Percentiles rank a stretch among this genome's conserved stretches.
These are phyloP conservation scores for Immersiella caudata DNA, from an alignment of 495 filamentous ascomycete genomes.

Conservation along the genomic window DNA sequence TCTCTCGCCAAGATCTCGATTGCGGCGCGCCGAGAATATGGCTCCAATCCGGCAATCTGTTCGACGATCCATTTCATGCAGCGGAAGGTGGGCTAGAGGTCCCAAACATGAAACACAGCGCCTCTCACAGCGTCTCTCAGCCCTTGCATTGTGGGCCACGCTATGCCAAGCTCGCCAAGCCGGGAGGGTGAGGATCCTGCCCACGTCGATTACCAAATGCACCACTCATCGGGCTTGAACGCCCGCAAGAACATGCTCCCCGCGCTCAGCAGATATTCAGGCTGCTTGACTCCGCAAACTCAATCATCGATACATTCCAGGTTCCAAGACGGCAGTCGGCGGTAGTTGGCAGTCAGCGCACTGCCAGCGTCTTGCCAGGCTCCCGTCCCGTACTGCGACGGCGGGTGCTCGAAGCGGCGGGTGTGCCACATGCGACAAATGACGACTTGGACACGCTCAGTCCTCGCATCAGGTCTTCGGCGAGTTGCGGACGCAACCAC, in stretches of 20 bases:
- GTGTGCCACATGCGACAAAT: not conserved
- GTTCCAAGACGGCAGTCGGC: not conserved
- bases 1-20: conserved; percentile 15
- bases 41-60: conserved; percentile 15
- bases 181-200: not conserved
- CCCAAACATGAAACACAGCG: conserved; percentile 19
- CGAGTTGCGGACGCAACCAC: not conserved
- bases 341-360: not conserved
- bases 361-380: not conserved
- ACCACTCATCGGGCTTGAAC: not conserved
- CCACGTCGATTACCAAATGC: conserved; percentile 1
- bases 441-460: not conserved
- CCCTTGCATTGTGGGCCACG: not conserved
- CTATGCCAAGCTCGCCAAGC: conserved; percentile 16
- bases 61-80: conserved; percentile 20
- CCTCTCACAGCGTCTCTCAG: conserved; percentile 4
- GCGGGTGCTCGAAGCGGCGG: too few relatives aligned
- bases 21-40: conserved; percentile 11
- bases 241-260: not conserved
- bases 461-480: not conserved
- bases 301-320: not conserved
- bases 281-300: not conserved
- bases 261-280: not conserved
- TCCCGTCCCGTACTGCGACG: not conserved
- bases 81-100: not conserved